phyloP scores from a whole-genome alignment of 805 yeast genomes.

The Saccharomycopsis malanga region DNA sequence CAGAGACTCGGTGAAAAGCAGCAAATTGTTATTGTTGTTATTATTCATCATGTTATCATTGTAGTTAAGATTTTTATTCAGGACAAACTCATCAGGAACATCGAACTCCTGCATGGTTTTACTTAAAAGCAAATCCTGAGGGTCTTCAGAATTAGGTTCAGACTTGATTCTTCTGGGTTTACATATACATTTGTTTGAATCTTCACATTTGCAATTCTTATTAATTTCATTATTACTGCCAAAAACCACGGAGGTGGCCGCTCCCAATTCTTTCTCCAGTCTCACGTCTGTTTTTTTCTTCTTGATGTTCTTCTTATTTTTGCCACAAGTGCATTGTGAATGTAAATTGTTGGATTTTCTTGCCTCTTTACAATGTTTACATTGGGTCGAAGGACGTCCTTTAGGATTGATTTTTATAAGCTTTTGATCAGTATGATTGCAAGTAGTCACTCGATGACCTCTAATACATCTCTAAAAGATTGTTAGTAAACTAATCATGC shows the following conservation, averaged over 20 bases:
- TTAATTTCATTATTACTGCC: constrained; percentile 30
- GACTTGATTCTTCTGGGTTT: constrained; percentile 7
- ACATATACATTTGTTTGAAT: constrained; percentile 22
- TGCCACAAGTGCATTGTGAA: constrained; percentile 62
- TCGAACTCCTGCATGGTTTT: background rate
- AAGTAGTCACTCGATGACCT: constrained; percentile 92
- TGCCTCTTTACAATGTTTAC: constrained; percentile 75
- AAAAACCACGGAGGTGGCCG: too few relatives aligned
- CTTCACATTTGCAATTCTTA: constrained; percentile 32
- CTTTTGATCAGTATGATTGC: constrained; percentile 88
- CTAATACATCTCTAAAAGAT: constrained; percentile 62
- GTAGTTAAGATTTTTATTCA: background rate
- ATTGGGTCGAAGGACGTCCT: constrained; percentile 92
- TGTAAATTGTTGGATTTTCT: constrained; percentile 62
- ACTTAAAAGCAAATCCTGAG: background rate
- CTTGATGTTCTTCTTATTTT: constrained; percentile 37
- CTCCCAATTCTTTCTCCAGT: constrained; percentile 25
- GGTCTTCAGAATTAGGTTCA: background rate
- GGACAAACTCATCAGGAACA: background rate
- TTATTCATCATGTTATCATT: background rate
- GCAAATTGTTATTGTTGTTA: background rate
- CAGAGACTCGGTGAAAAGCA: background rate
- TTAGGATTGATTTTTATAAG: constrained; percentile 91
- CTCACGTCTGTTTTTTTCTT: constrained; percentile 20
- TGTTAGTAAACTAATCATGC: constrained; percentile 1